These are phyloP conservation scores for Kuraishia ogatae DNA, from an alignment of 805 yeast genomes.

Conservation along the genomic window DNA sequence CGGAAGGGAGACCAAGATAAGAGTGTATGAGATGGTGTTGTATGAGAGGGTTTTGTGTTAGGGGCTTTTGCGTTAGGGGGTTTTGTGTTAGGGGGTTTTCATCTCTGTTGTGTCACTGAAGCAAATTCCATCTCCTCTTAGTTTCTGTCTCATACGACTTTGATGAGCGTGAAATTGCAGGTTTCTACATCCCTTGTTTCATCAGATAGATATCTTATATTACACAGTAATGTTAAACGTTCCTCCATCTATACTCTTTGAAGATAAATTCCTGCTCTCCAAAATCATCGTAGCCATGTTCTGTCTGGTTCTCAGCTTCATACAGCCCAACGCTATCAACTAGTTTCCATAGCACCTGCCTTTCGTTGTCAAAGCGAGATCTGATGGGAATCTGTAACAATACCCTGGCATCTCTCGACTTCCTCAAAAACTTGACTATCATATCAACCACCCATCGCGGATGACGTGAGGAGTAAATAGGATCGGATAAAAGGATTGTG, in stretches of 20 bases:
- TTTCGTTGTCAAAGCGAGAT: conserved; percentile 51
- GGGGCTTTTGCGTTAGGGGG: too few species aligned
- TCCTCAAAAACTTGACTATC: conserved; percentile 37
- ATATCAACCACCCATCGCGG: conserved; percentile 65
- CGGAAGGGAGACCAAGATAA: too few species aligned
- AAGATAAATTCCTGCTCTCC: conserved; percentile 60
- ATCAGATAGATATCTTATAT: too few species aligned
- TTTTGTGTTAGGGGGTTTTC: too few species aligned
- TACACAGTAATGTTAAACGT: background rate
- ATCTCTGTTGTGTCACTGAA: too few species aligned
- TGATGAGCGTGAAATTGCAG: too few species aligned
- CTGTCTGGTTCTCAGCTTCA: conserved; percentile 30
- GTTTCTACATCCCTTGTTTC: too few species aligned
- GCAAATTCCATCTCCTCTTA: too few species aligned
- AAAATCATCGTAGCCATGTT: conserved; percentile 78
- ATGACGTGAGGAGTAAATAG: conserved; percentile 77
- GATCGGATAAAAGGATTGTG: conserved; percentile 74
- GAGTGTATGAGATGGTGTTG: too few species aligned
- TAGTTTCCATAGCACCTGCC: conserved; percentile 51
- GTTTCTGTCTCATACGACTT: too few species aligned
- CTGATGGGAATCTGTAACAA: conserved; percentile 75
- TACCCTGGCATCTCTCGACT: conserved; percentile 30
- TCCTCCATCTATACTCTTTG: conserved; percentile 22
- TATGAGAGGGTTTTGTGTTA: too few species aligned
- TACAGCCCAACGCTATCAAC: conserved; percentile 28